phyloP scores from a whole-genome alignment of 331 rosid species.

The Malus hybrid region DNA sequence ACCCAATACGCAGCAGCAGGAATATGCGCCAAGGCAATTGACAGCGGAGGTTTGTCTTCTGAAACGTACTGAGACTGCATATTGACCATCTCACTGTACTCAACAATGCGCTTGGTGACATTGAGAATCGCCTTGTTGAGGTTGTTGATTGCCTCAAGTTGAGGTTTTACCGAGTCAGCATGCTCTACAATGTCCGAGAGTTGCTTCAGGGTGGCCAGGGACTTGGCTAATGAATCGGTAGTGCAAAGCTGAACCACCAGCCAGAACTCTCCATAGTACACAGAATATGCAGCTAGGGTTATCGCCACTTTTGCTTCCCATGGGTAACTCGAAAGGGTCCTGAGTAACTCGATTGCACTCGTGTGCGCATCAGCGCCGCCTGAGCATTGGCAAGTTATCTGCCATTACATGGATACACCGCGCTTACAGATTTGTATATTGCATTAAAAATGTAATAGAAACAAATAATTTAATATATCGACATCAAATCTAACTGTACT shows the following conservation, averaged over 20 bases:
- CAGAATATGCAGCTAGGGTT: conserved; percentile 64
- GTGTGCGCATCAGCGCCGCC: conserved; percentile 64
- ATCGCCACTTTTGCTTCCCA: conserved; percentile 92
- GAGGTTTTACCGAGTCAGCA: conserved; percentile 39
- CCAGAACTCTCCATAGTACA: conserved; percentile 73
- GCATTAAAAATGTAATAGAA: not conserved
- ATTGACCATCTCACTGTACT: conserved; percentile 31
- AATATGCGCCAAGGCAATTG: conserved; percentile 47
- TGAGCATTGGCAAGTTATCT: conserved; percentile 62
- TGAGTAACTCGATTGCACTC: conserved; percentile 55
- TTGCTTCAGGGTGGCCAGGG: conserved; percentile 67
- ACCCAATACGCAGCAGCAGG: conserved; percentile 89
- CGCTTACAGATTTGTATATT: not conserved
- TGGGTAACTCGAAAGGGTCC: conserved; percentile 50
- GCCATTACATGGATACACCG: not conserved
- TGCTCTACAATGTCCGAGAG: conserved; percentile 50
- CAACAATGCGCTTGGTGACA: conserved; percentile 48
- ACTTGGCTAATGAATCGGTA: conserved; percentile 60
- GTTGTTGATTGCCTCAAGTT: conserved; percentile 46
- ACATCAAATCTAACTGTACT: not conserved
- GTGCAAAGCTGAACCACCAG: conserved; percentile 58
- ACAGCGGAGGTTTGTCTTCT: conserved; percentile 56
- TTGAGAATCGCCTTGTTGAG: conserved; percentile 43
- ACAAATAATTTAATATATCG: not conserved
- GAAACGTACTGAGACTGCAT: conserved; percentile 64